Evolutionary conservation across 768 basidiomycete species (phyloP).

Genomic region (Podaxis sp.): DNA sequence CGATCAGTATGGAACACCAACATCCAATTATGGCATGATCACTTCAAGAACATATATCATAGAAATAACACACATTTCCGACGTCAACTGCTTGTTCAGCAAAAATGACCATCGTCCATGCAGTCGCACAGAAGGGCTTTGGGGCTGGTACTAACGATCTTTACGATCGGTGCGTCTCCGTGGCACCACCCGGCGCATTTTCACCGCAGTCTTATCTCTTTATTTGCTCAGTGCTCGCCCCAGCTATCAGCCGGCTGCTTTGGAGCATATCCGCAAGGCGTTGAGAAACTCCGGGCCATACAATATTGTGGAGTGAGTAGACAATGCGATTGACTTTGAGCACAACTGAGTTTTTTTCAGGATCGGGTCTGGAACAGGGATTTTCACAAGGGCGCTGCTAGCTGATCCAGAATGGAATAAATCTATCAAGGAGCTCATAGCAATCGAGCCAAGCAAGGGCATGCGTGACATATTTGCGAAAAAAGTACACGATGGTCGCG

Average conservation of each 20-base stretch:
- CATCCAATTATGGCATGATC: conserved; percentile 1
- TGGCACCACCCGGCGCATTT: background rate
- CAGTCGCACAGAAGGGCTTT: conserved; percentile 70
- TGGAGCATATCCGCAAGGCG: conserved; percentile 55
- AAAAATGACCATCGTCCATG: conserved; percentile 46
- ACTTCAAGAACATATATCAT: background rate
- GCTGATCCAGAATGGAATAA: conserved; percentile 52
- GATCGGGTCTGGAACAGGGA: conserved; percentile 81
- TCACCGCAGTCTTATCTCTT: background rate
- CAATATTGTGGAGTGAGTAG: conserved; percentile 67
- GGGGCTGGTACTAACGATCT: conserved; percentile 78
- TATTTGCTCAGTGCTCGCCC: conserved; percentile 60
- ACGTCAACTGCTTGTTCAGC: background rate
- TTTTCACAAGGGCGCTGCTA: conserved; percentile 82
- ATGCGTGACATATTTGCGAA: conserved; percentile 75
- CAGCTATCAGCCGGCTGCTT: conserved; percentile 65
- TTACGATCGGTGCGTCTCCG: conserved; percentile 56
- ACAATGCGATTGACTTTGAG: background rate
- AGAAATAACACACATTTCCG: background rate
- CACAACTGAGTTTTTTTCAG: conserved; percentile 32
- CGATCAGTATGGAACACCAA: background rate
- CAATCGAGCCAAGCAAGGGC: conserved; percentile 82
- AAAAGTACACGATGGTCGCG: conserved; percentile 48
- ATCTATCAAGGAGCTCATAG: conserved; percentile 50
- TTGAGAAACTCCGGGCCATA: conserved; percentile 35